phyloP scores from a whole-genome alignment of 306 rosid genomes.

The Ormosia semicastrata region DNA sequence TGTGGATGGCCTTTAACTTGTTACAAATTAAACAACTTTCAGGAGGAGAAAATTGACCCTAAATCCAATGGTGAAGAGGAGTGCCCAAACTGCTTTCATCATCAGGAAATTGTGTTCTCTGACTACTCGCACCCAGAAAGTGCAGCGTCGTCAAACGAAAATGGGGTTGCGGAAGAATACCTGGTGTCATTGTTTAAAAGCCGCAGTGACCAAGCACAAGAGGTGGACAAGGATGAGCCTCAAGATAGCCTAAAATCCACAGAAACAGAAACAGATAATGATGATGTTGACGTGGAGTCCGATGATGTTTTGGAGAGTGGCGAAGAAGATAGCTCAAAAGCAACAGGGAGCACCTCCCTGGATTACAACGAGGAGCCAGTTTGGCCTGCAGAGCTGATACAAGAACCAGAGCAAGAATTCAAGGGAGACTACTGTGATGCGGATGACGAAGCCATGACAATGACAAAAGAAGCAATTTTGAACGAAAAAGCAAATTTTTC shows the following conservation, averaged over 20 bases:
- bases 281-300: neutral
- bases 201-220: slow-evolving; percentile 1
- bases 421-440: slow-evolving; percentile 10
- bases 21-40: neutral
- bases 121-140: slow-evolving; percentile 41
- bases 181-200: neutral
- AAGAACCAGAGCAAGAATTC: neutral
- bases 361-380: slow-evolving; percentile 24
- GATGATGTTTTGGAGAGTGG: slow-evolving; percentile 6
- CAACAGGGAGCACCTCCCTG: slow-evolving; percentile 24
- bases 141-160: slow-evolving; percentile 26
- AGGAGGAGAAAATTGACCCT: slow-evolving; percentile 33
- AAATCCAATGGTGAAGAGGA: neutral
- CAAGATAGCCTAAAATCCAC: slow-evolving; percentile 8
- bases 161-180: neutral
- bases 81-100: neutral
- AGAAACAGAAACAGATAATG: slow-evolving; percentile 3
- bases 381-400: slow-evolving; percentile 36
- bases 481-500: neutral
- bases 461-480: neutral
- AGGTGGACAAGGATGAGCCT: slow-evolving; percentile 21
- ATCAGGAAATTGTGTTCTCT: slow-evolving; percentile 38
- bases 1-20: neutral
- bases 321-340: slow-evolving; percentile 29
- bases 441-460: neutral